A percentile compares a stretch with the other conserved stretches of the same genome.
Conservation (phyloP, 1,139 yeast genomes). For the Geotrichum restrictum region DNA sequence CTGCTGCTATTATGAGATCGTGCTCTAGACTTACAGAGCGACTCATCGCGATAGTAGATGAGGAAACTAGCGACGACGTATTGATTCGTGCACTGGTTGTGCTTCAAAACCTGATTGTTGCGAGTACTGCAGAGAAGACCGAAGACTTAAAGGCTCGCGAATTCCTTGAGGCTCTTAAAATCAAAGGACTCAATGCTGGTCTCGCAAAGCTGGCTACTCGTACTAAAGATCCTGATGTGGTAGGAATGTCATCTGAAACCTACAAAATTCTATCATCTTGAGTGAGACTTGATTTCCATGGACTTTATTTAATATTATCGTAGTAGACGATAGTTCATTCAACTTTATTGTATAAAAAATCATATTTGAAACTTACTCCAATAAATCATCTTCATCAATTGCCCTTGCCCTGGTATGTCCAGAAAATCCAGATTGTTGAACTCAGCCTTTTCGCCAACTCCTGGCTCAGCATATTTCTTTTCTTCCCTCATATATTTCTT, state of each 20-base stretch:
- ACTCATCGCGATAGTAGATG: slow-evolving; percentile 28
- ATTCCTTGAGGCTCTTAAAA: slow-evolving; percentile 1
- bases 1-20: slow-evolving; percentile 29
- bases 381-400: not conserved
- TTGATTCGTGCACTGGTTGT: slow-evolving; percentile 16
- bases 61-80: slow-evolving; percentile 17
- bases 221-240: slow-evolving; percentile 14
- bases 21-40: slow-evolving; percentile 25
- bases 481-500: too few relatives aligned
- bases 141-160: not conserved
- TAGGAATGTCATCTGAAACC: slow-evolving; percentile 10
- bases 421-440: too few relatives aligned
- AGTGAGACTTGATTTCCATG: slow-evolving; percentile 1
- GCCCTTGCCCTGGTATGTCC: not conserved
- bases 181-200: not conserved
- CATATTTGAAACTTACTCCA: not conserved
- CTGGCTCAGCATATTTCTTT: not conserved
- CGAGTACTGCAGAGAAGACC: not conserved
- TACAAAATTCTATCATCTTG: slow-evolving; percentile 1
- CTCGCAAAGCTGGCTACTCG: slow-evolving; percentile 12
- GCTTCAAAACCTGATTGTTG: slow-evolving; percentile 8
- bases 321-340: too few relatives aligned
- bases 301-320: not conserved
- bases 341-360: not conserved
- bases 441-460: not conserved